Percentiles rank a stretch among this genome's conserved stretches.
Evolutionary conservation across 2,329 filamentous ascomycete genomes (phyloP).

Genomic region (Pyrenophora seminiperda): DNA sequence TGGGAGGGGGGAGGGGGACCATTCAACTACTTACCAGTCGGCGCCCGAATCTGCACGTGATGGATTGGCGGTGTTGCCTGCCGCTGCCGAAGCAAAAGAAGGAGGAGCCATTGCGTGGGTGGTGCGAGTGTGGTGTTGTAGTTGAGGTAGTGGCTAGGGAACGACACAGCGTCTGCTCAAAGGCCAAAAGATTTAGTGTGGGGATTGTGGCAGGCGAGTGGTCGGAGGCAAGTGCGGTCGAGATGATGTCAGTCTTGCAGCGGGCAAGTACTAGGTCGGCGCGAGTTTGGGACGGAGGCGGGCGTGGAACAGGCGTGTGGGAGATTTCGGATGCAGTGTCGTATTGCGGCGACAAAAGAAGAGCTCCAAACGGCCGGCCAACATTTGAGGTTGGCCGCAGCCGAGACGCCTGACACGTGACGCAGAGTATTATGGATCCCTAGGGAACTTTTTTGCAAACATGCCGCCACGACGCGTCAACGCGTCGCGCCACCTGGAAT

Average conservation of each 20-base stretch:
- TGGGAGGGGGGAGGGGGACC: too few species aligned
- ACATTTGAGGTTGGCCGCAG: slow-evolving; percentile 27
- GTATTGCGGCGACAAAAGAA: slow-evolving; percentile 27
- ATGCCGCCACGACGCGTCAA: slow-evolving; percentile 13
- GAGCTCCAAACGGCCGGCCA: slow-evolving; percentile 15
- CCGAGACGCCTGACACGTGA: slow-evolving; percentile 20
- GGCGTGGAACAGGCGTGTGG: slow-evolving; percentile 44
- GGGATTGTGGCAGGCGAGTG: slow-evolving; percentile 31
- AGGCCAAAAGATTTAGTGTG: slow-evolving; percentile 30
- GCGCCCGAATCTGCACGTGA: slow-evolving; percentile 51
- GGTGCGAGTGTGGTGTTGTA: slow-evolving; percentile 21
- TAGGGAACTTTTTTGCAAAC: slow-evolving; percentile 3
- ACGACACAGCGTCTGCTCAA: slow-evolving; percentile 29
- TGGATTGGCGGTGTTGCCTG: slow-evolving; percentile 50
- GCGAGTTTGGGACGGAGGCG: slow-evolving; percentile 14
- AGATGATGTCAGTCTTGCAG: slow-evolving; percentile 30
- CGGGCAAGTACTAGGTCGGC: slow-evolving; percentile 20
- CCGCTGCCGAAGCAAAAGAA: slow-evolving; percentile 58
- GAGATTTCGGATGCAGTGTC: slow-evolving; percentile 16
- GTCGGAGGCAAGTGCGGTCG: slow-evolving; percentile 30
- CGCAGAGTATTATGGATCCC: slow-evolving; percentile 1
- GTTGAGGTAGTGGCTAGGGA: slow-evolving; percentile 27
- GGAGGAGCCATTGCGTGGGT: slow-evolving; percentile 52
- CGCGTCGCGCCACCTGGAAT: slow-evolving; percentile 9
- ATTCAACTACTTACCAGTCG: slow-evolving; percentile 53